These are phyloP conservation scores for Solanum bulbocastanum DNA, from an alignment of 257 asterid genomes.

Conservation along the genomic window DNA sequence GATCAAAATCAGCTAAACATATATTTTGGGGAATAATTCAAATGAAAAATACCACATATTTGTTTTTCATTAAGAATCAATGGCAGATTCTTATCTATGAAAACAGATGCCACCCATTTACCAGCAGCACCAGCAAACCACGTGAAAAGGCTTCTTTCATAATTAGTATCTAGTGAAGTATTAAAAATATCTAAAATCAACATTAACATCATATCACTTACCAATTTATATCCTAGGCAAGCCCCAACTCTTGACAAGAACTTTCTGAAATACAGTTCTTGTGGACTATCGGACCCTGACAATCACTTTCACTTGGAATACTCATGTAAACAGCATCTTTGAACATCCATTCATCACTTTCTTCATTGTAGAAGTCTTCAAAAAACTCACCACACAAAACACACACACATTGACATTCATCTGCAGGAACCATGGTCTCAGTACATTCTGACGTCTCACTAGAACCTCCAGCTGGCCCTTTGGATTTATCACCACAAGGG, in stretches of 20 bases:
- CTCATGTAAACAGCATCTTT: constrained; percentile 58
- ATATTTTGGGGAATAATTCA: not conserved
- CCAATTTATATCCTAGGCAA: constrained; percentile 37
- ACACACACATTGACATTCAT: constrained; percentile 77
- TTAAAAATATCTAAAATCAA: not conserved
- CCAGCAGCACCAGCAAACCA: not conserved
- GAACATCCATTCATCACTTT: constrained; percentile 72
- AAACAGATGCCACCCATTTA: not conserved
- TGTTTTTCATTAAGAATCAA: not conserved
- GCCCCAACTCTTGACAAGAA: constrained; percentile 31
- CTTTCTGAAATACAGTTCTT: constrained; percentile 49
- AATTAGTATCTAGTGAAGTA: not conserved
- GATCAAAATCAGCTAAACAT: not conserved
- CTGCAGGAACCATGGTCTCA: constrained; percentile 70
- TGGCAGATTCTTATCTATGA: not conserved
- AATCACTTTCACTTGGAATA: constrained; percentile 7
- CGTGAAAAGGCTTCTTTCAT: not conserved
- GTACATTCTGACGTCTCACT: constrained; percentile 21
- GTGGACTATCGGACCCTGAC: constrained; percentile 55
- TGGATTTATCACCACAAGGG: not conserved
- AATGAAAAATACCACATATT: not conserved
- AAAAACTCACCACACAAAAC: constrained; percentile 78
- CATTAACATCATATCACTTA: constrained; percentile 17
- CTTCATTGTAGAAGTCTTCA: constrained; percentile 58
- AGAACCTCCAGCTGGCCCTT: constrained; percentile 18